These are phyloP conservation scores for Aspergillus thermomutatus DNA, from an alignment of 2,329 filamentous ascomycete species.

Conservation along the genomic window DNA sequence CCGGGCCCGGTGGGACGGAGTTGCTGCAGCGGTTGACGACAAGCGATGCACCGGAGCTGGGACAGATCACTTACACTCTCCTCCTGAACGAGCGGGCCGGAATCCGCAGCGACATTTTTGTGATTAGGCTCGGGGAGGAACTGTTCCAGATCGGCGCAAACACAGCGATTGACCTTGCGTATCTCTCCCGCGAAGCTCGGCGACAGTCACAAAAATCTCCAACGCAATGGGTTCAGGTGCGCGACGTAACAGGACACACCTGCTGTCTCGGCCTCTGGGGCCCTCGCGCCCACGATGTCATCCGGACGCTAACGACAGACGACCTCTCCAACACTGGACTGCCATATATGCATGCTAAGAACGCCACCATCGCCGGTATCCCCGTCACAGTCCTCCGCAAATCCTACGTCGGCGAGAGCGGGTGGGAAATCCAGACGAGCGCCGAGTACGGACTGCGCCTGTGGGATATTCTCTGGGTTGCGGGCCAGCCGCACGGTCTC, in stretches of 20 bases:
- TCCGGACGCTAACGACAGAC: conserved; percentile 36
- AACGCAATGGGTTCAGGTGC: conserved; percentile 48
- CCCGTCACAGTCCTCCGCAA: conserved; percentile 56
- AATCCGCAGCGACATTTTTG: conserved; percentile 56
- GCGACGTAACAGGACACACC: conserved; percentile 58
- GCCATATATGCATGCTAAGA: conserved; percentile 51
- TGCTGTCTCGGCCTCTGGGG: conserved; percentile 64
- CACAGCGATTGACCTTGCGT: conserved; percentile 52
- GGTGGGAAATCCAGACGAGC: conserved; percentile 61
- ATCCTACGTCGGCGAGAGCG: conserved; percentile 60
- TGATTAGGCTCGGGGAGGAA: conserved; percentile 51
- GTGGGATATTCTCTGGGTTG: conserved; percentile 58
- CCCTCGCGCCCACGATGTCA: conserved; percentile 52
- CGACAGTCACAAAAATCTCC: conserved; percentile 43
- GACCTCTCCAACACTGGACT: conserved; percentile 37
- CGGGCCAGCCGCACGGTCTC: conserved; percentile 54
- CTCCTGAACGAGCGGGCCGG: conserved; percentile 54
- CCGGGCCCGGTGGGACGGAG: conserved; percentile 55
- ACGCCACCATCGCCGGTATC: conserved; percentile 50
- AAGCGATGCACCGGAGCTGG: conserved; percentile 42
- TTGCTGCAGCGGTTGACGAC: conserved; percentile 51
- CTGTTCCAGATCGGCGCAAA: conserved; percentile 54
- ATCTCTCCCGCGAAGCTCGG: conserved; percentile 53
- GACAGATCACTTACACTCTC: conserved; percentile 55
- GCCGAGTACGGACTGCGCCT: conserved; percentile 57